Base-by-base conservation (phyloP, 2,329 filamentous ascomycete species). In the Cytospora mali region DNA sequence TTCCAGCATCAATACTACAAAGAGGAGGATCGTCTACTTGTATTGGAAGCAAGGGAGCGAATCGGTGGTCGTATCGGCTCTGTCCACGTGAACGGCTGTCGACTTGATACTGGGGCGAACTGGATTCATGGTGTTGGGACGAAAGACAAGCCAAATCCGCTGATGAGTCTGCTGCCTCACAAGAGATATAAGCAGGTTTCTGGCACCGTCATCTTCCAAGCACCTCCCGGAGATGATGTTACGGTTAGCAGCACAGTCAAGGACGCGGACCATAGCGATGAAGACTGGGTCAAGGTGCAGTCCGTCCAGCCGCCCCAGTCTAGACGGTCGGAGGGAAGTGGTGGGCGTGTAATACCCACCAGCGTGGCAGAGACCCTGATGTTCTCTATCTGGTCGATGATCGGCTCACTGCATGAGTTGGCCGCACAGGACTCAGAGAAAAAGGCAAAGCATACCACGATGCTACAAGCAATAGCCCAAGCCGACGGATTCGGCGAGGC, bases 41-140 rank as follows among this genome's bases (percentile, higher is more conserved):
- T 61, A 6, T 14, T 61, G 31, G 59, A 61, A 50, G 59, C 52
- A 7, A 46, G 59, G 18, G 31, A 51, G 4, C 28, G 59, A 18
- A 56, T 61, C 23, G 59, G 59, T 7, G 59, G 59, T 10, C 59
- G 59, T 18, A 61, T 61, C 23, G 53, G 51, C 10, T 54, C 59
- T 18, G 59, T 61, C 28, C 27, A 61, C 25, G 42, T 61, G n/a
- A 42, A 51, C 7, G 59, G 53, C 25, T 61, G 52, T 28, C 59
- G 59, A 25, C 46, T 61, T 16, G 59, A 61, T 31, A 61, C 59
- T n/a, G 59, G 59, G 1, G 59, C 59, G 21, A 61, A 61, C 53
- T 61, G 59, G 59, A 61, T 61, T 7, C 59, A 61, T 52, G 59
- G 59, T 13, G 25, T 55, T 4, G 59, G 59, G 21, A 61, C 59